These are phyloP conservation scores for Myxozyma mucilagina DNA, from an alignment of 805 yeast species.

Conservation along the genomic window DNA sequence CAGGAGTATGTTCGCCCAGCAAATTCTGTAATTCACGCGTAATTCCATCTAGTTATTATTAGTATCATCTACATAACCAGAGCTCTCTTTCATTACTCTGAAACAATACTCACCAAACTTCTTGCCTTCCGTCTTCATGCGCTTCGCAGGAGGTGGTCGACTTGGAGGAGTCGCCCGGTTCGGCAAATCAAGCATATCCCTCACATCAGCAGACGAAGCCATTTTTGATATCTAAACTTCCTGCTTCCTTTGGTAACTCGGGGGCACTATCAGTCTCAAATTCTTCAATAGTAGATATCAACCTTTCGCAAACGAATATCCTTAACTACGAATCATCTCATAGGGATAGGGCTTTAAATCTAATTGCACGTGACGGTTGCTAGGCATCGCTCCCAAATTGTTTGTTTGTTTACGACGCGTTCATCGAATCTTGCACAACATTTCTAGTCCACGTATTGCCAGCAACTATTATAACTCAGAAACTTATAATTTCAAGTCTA, in stretches of 20 bases:
- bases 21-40: conserved; percentile 86
- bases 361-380: background rate
- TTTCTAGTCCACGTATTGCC: background rate
- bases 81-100: background rate
- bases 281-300: background rate
- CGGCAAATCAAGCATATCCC: conserved; percentile 39
- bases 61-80: background rate
- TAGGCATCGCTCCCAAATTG: background rate
- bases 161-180: conserved; percentile 21
- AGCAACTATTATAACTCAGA: background rate
- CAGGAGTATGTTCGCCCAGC: conserved; percentile 90
- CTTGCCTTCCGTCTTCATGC: conserved; percentile 38
- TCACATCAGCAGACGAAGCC: conserved; percentile 39
- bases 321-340: background rate
- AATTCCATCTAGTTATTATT: conserved; percentile 57
- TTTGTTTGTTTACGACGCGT: conserved; percentile 8
- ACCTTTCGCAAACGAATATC: background rate
- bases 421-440: background rate
- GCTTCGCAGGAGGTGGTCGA: conserved; percentile 33
- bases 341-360: conserved; percentile 2
- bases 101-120: conserved; percentile 16
- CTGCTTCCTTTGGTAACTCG: too few relatives aligned
- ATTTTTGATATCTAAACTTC: background rate
- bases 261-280: too few relatives aligned
- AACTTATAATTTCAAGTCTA: background rate